Evolutionary conservation across 2,329 filamentous ascomycete genomes (phyloP), one percentile per base, ranked within the genome.

Genomic region (Ophiostoma ulmi): DNA sequence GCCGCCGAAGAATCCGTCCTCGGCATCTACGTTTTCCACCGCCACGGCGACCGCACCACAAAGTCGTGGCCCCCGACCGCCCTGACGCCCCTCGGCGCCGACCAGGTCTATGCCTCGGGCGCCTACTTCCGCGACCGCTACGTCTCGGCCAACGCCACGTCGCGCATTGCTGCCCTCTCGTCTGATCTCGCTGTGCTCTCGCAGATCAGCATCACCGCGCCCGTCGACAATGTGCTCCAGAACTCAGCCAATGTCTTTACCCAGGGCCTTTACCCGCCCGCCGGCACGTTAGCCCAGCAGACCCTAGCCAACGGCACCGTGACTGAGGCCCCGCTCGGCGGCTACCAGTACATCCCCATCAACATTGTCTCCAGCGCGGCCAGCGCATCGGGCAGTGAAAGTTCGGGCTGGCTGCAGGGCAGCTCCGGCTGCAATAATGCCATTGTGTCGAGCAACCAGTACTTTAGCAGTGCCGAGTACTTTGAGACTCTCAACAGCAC

Each of bases 21-120:
- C 20, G 93, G 93, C 69, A 88, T 90, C 65, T 95, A 94, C 80
- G 88, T 97, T 80, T 97, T 96, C 83, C 88, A 92, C 75, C 91
- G 94, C 65, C 94, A 97, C 81, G 94, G 94, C 71, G 94, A 97
- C 80, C 88, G 94, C 70, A 94, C 93, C 0, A 82, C 92, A 73
- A 97, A 97, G 82, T 83, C 87, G 22, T 88, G 87, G 73, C 83
- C 88, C 65, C 90, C 91, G 14, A 88, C 91, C 38, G 85, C 86
- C 74, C 81, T 97, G 78, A 97, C 94, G 14, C 85, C 90, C 72
- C 85, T 97, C 69, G 94, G 94, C 41, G 93, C 94, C 77, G 81
- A 85, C 67, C 84, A 97, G 81, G 88, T 93, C 75, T 90, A 88
- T 80, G 83, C 84, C 66, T 89, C 90, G 0, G 94, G 92, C 73